Conservation (phyloP, 208 protist species). For the Trypanosoma boissoni region DNA sequence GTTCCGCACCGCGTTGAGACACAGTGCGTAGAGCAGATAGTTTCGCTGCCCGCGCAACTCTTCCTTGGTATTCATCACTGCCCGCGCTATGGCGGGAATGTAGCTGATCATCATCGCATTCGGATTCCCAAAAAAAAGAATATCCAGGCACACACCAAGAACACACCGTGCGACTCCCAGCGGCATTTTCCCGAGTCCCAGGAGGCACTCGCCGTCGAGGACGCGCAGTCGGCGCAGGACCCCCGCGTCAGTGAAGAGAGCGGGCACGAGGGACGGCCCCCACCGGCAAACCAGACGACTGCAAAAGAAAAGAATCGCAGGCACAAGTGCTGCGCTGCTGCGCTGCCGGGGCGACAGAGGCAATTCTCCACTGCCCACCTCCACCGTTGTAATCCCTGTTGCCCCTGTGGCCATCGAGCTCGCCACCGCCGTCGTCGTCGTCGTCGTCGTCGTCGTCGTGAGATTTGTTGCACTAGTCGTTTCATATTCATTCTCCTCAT, state of each 20-base stretch:
- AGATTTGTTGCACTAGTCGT: not conserved
- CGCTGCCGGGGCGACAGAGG: not conserved
- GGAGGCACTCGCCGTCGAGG: conserved; percentile 60
- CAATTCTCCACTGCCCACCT: not conserved
- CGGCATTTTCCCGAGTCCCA: conserved; percentile 37
- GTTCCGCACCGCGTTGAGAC: conserved; percentile 34
- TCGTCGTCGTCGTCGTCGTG: not conserved
- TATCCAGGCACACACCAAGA: conserved; percentile 41
- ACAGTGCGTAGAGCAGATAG: conserved; percentile 71
- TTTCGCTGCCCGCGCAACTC: conserved; percentile 38
- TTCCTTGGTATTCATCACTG: conserved; percentile 44
- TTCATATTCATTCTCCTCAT: conserved; percentile 6
- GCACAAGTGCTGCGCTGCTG: conserved; percentile 15
- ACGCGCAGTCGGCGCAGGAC: conserved; percentile 56
- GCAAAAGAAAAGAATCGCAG: conserved; percentile 74
- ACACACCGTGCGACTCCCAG: conserved; percentile 21
- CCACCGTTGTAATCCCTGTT: not conserved
- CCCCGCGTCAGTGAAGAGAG: conserved; percentile 30
- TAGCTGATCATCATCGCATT: conserved; percentile 48
- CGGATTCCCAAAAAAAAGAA: conserved; percentile 29
- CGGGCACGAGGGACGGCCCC: conserved; percentile 31
- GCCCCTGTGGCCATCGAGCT: not conserved
- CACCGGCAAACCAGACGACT: conserved; percentile 68
- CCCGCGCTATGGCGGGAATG: conserved; percentile 48
- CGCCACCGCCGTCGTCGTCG: not conserved